Conservation (phyloP, 805 yeast species). For the Dipodascopsis uninucleata region DNA sequence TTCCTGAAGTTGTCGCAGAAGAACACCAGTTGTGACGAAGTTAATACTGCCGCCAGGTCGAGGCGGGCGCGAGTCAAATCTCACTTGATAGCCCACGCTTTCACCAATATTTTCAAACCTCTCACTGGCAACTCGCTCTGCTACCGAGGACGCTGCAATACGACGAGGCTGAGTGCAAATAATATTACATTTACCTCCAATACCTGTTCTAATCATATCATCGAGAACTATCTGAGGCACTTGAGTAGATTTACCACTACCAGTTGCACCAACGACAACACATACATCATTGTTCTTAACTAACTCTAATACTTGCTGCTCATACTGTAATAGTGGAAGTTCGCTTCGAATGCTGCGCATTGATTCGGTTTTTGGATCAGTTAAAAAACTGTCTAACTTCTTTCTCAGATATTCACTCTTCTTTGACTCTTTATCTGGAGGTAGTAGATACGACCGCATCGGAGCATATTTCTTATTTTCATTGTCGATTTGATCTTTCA, state of each 20-base stretch:
- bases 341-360: constrained; percentile 16
- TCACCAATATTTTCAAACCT: constrained; percentile 59
- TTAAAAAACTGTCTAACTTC: constrained; percentile 3
- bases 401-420: constrained; percentile 1
- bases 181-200: constrained; percentile 26
- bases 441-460: not conserved
- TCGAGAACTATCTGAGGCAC: constrained; percentile 30
- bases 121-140: constrained; percentile 72
- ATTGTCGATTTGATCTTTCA: constrained; percentile 2
- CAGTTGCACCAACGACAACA: constrained; percentile 30
- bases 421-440: not conserved
- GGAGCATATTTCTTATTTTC: constrained; percentile 8
- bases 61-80: constrained; percentile 68
- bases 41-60: constrained; percentile 53
- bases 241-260: constrained; percentile 32
- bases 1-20: constrained; percentile 45
- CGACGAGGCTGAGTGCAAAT: constrained; percentile 32
- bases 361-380: not conserved
- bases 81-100: constrained; percentile 70
- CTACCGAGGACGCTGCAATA: constrained; percentile 48
- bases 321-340: constrained; percentile 16
- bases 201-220: constrained; percentile 15
- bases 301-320: constrained; percentile 15
- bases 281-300: constrained; percentile 22
- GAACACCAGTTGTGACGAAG: constrained; percentile 83